Evolutionary conservation across 441 rosid species (phyloP), one percentile per base, ranked within the genome.

Genomic region (Euphorbia corollata): DNA sequence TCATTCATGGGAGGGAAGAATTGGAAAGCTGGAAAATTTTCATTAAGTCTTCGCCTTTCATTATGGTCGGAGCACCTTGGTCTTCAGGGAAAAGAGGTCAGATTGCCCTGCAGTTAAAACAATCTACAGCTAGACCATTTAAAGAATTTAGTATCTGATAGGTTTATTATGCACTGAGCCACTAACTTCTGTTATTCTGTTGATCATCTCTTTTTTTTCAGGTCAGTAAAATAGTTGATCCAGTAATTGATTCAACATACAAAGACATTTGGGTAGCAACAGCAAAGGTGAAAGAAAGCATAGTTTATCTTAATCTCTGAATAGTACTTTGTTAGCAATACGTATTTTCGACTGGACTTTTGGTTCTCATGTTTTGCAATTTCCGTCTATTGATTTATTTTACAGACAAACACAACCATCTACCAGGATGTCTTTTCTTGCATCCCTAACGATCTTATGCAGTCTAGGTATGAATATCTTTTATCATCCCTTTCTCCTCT

Each of bases 31-130:
- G 99, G 99, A 71, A 91, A 81, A 65, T 91, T 91, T 76, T 59
- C 97, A 59, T 63, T 54, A 63, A 88, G 92, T 77, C 98, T 95
- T 71, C 92, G 99, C 71, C 89, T 86, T 15, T 84, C 99, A 15
- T 78, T 95, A 71, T 95, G 99, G 99, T 85, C 93, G 2, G 99
- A 95, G 74, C 98, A 95, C 81, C 98, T 95, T 68, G 98, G 96
- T 72, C 95, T 92, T 78, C 83, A 45, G 68, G 72, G 75, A 27
- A 87, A 81, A 78, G 89, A 90, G 96, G 99, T 95, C 69, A 65
- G 86, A 70, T 61, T 66, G 57, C n/a, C 18, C 4, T 38, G 20
- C 55, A 22, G 43, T n/a, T 13, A 13, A 20, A 58, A 55, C 19
- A 58, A 59, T 55, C 32, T 10, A 38, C 68, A 41, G 6, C 34